Conservation (phyloP, 129 eudicot genomes). For the Centella asiatica region DNA sequence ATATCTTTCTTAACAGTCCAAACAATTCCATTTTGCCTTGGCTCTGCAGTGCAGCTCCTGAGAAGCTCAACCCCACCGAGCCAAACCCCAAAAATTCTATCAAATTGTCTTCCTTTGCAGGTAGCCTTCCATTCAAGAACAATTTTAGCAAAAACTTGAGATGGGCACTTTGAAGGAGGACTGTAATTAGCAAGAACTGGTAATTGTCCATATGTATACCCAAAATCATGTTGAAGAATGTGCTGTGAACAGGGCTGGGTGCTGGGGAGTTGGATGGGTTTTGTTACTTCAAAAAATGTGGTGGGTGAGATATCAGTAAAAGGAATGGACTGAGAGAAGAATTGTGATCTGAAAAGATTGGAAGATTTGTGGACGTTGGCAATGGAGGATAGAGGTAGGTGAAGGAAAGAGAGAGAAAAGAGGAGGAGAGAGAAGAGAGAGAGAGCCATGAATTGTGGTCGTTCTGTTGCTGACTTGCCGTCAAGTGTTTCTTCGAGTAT, state of each 20-base stretch:
- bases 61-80: constrained; percentile 76
- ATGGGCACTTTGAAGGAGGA: constrained; percentile 49
- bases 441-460: constrained; percentile 31
- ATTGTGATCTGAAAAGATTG: constrained; percentile 29
- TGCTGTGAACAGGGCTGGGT: constrained; percentile 50
- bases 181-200: constrained; percentile 50
- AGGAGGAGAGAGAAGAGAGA: constrained; percentile 25
- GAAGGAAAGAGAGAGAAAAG: constrained; percentile 26
- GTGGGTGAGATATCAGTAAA: constrained; percentile 25
- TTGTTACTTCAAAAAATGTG: constrained; percentile 66
- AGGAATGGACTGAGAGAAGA: constrained; percentile 24
- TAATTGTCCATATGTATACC: constrained; percentile 46
- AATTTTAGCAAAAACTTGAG: constrained; percentile 28
- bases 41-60: constrained; percentile 89
- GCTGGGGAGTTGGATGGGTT: constrained; percentile 51
- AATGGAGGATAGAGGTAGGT: constrained; percentile 28
- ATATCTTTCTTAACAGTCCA: constrained; percentile 73
- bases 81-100: constrained; percentile 81
- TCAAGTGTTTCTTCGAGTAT: not conserved
- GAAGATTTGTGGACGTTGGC: constrained; percentile 28
- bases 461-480: not conserved
- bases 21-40: constrained; percentile 47
- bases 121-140: constrained; percentile 71
- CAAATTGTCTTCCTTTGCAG: constrained; percentile 67
- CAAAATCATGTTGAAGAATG: constrained; percentile 53